A percentile compares a stretch with the other conserved stretches of the same genome.
These are phyloP conservation scores for Sisymbrium irio DNA, from an alignment of 345 rosid genomes.

Conservation along the genomic window DNA sequence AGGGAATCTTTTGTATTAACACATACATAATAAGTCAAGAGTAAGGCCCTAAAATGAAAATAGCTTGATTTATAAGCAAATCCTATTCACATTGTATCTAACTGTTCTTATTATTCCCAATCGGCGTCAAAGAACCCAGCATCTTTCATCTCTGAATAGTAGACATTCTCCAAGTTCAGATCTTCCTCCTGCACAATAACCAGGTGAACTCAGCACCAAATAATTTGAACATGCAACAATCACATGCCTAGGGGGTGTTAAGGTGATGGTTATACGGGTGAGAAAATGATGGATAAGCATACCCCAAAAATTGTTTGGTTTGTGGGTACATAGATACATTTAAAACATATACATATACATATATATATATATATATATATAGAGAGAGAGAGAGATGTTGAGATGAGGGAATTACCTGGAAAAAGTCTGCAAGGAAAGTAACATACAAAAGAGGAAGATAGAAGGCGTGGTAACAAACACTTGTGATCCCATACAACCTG, in stretches of 20 bases:
- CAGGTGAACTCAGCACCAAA: conserved; percentile 6
- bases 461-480: conserved; percentile 78
- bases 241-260: background rate
- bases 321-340: background rate
- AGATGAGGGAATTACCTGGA: conserved; percentile 53
- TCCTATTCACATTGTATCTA: conserved; percentile 19
- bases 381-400: background rate
- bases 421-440: conserved; percentile 88
- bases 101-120: conserved; percentile 56
- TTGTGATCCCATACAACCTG: conserved; percentile 79
- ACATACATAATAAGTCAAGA: background rate
- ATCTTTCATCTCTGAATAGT: conserved; percentile 98
- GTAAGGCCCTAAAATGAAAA: conserved; percentile 17
- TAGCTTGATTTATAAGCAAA: background rate
- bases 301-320: background rate
- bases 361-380: no score
- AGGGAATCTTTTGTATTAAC: conserved; percentile 2
- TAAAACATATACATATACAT: no score
- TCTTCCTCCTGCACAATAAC: conserved; percentile 70
- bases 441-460: conserved; percentile 80
- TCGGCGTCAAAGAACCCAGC: conserved; percentile 93
- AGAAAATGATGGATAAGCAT: no score
- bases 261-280: background rate
- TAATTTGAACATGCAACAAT: conserved; percentile 5
- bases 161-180: conserved; percentile 75